Conservation (phyloP, 768 basidiomycete genomes). For the Polyporus arcularius region DNA sequence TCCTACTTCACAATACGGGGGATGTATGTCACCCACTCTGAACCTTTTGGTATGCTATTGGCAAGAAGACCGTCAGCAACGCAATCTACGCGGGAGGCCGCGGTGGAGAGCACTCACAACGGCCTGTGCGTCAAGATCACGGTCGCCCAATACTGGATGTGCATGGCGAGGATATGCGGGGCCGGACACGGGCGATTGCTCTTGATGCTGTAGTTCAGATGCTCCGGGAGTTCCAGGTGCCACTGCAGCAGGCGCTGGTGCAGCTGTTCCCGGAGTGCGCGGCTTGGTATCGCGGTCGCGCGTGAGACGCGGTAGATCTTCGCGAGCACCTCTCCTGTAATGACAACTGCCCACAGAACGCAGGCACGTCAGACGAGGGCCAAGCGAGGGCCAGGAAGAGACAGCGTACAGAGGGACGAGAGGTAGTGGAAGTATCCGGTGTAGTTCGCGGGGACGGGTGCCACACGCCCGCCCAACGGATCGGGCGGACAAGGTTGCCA, state of each 20-base stretch:
- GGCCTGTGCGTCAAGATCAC: constrained; percentile 75
- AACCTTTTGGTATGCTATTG: constrained; percentile 72
- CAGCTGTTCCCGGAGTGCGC: constrained; percentile 49
- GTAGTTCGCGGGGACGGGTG: constrained; percentile 45
- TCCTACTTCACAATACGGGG: too few species aligned
- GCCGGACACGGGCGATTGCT: constrained; percentile 57
- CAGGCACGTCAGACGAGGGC: neutral
- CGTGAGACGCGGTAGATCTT: constrained; percentile 72
- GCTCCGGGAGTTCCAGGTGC: constrained; percentile 68
- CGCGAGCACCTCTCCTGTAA: constrained; percentile 65
- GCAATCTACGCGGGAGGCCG: neutral
- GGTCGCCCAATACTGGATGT: constrained; percentile 76
- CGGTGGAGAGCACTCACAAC: constrained; percentile 55
- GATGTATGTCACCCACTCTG: constrained; percentile 44
- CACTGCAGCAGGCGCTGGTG: constrained; percentile 70
- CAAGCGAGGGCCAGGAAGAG: neutral
- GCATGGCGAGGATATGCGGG: constrained; percentile 66
- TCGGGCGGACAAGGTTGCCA: constrained; percentile 49
- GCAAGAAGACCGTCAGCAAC: constrained; percentile 11
- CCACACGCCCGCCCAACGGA: constrained; percentile 38
- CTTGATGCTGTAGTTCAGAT: constrained; percentile 52
- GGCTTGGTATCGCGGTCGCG: constrained; percentile 43
- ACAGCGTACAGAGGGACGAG: constrained; percentile 55
- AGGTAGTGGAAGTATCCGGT: constrained; percentile 58
- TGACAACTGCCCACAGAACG: constrained; percentile 46